Base-by-base conservation (phyloP, 805 yeast genomes). In the Ogataea trehaloabstinens region DNA sequence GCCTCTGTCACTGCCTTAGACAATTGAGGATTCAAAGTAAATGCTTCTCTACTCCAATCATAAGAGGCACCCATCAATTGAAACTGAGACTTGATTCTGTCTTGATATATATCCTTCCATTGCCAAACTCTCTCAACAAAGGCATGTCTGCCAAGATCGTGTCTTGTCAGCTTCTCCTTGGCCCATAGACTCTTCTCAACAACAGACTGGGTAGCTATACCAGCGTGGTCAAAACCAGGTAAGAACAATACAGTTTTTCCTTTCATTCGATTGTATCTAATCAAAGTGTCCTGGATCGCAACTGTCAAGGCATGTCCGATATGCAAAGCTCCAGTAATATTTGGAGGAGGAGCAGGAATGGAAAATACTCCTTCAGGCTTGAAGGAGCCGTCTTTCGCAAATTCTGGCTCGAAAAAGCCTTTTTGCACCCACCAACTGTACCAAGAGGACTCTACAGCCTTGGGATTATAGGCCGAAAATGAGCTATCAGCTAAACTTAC, bases 311-410 rank as follows among this genome's bases (percentile, higher is more conserved):
- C 99, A 66, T 93, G 99, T 53, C 99, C 99, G 65, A 93, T 93
- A 66, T 93, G 99, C 52, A 93, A 75, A 33, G 98, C 97, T 68
- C 99, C 99, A 34, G 99, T 93, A 49, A 93, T 95, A 64, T 93
- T 93, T 60, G 99, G 99, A 46, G 99, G 99, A 28, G 99, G 99
- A n/a, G 96, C 93, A 28, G 98, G 97, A 55, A 93, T 87, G 46
- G 84, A 75, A 67, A 91, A 93, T 15, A 73, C 60, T 52, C 98
- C 98, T 57, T 80, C 90, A 30, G 93, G 85, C 60, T 82, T 82
- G 51, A 78, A 56, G 32, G 80, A 66, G 32, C 97, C 97, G 56
- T 82, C 81, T 41, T 68, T 74, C 31, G 82, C 73, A 51, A 85
- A 80, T 60, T 86, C 85, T 15, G 99, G 99, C 66, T 84, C 82